Conservation (phyloP, 768 basidiomycete genomes). For the Boletus rufocinnamomeus region DNA sequence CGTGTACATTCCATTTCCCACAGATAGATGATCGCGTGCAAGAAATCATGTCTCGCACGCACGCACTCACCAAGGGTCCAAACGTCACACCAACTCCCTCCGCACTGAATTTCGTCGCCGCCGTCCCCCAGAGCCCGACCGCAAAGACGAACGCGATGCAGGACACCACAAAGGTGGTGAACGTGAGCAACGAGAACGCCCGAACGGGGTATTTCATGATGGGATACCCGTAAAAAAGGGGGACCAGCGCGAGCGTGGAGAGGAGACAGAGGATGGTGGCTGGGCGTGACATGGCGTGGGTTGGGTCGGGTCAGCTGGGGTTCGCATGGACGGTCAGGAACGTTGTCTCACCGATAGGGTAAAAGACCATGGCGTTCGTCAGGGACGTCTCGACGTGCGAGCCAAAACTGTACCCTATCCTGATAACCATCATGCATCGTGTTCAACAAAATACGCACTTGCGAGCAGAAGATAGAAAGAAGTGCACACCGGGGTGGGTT, state of each 20-base stretch:
- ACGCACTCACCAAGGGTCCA: slow-evolving; percentile 3
- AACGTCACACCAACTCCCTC: neutral
- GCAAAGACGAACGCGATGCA: slow-evolving; percentile 1
- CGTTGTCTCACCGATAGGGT: neutral
- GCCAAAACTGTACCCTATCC: neutral
- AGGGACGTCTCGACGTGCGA: neutral
- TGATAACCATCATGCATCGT: neutral
- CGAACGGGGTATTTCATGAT: neutral
- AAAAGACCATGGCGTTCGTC: neutral
- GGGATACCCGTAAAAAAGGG: neutral
- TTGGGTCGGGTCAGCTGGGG: neutral
- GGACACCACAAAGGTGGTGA: neutral
- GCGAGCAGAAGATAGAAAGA: too few relatives aligned
- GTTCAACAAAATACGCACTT: neutral
- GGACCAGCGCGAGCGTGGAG: neutral
- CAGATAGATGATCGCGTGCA: neutral
- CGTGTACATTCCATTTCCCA: neutral
- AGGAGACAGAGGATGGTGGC: neutral
- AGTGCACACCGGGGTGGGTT: neutral
- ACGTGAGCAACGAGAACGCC: neutral
- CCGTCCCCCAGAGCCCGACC: neutral
- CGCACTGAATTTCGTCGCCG: neutral
- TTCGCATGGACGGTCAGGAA: neutral
- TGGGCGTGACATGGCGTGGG: neutral
- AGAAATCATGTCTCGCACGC: neutral